Evolutionary conservation across 192 early-diverging fungal genomes (phyloP).

Genomic region (Backusella circina): DNA sequence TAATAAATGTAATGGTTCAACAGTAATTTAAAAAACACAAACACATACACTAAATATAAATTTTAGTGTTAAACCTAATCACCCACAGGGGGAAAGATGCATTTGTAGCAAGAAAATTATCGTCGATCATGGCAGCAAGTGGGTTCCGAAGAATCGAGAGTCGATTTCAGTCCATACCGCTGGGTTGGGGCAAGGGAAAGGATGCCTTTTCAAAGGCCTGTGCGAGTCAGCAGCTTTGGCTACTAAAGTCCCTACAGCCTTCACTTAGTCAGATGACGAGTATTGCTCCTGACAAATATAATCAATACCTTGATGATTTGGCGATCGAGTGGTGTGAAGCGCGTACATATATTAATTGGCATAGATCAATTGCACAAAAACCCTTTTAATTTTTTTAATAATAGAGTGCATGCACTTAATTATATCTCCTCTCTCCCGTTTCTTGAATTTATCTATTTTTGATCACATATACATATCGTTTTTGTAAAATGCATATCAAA

Average conservation of each 20-base stretch:
- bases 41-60: background rate
- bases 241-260: background rate
- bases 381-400: background rate
- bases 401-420: background rate
- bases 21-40: background rate
- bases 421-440: background rate
- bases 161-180: conserved; percentile 28
- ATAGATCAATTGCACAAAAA: conserved; percentile 28
- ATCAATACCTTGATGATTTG: background rate
- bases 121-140: conserved; percentile 21
- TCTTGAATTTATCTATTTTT: background rate
- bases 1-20: conserved; percentile 25
- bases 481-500: background rate
- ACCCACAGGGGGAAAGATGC: conserved; percentile 20
- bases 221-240: conserved; percentile 15
- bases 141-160: conserved; percentile 30
- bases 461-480: too few species aligned
- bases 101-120: conserved; percentile 18
- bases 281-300: conserved; percentile 12
- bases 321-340: conserved; percentile 18
- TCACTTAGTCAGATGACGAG: background rate
- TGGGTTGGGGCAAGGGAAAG: conserved; percentile 21
- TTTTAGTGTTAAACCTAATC: background rate
- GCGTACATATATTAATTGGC: conserved; percentile 30
- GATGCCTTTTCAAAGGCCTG: conserved; percentile 14